Evolutionary conservation across 208 protist genomes (phyloP), one percentile per base, ranked within the genome.

Genomic region (Willaertia magna): DNA sequence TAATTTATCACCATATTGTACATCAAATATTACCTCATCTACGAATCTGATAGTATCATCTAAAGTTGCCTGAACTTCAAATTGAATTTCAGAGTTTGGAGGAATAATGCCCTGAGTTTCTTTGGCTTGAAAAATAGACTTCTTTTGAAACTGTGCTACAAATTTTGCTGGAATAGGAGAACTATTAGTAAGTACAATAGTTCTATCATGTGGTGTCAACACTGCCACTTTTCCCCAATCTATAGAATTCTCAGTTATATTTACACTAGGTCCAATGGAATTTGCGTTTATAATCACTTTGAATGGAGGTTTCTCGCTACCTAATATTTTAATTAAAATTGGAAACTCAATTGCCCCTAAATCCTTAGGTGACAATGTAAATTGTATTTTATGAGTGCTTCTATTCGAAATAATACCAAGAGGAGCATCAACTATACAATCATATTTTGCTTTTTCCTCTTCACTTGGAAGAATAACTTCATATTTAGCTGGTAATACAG

Each of bases 401-500:
- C 91, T 91, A 26, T 92, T 44, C 16, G 81, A 40, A 84, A 93
- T 87, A 18, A 88, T 87, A 46, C 92, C 92, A 30, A 81, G 44
- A 39, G 3, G 2, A 11, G 51, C 34, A 74, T 89, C 85, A 26
- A 89, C 75, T 39, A 3, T 76, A 55, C 34, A 52, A 26, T 81
- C 48, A 74, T 51, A 85, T 76, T 46, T 9, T 18, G 6, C 47
- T 84, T 12, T 44, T 6, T 84, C 89, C n/a, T 89, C 87, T 39
- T 92, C 88, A 47, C 90, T 90, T 39, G 95, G 89, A 46, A 95
- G 79, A 40, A 91, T 86, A 12, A 98, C 74, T 81, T 96, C 92
- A 88, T 97, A 98, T 88, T 96, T 96, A 26, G 94, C 94, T 16
- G 94, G 91, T 76, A 98, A 88, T 42, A 93, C 91, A 0, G 93